Evolutionary conservation across 1,284 basidiomycete species (phyloP), one percentile per base, ranked within the genome.

Genomic region (Phylloboletellus chloephorus): DNA sequence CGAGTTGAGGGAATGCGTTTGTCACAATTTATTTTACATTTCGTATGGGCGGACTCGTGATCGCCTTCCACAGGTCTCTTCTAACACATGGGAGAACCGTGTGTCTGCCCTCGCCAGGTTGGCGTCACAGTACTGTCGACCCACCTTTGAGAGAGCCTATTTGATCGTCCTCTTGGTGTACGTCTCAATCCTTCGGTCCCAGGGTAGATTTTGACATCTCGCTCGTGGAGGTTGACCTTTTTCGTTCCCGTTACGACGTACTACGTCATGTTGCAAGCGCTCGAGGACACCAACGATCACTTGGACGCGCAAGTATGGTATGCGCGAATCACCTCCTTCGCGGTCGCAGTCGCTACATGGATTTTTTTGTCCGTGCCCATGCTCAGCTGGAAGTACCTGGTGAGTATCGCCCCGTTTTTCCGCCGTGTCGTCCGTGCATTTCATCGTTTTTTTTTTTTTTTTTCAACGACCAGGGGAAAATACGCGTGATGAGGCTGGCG

Each of bases 381-480:
- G 33, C 37, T 67, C 31, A 39, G 68, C 17, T 79, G 75, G 75
- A 79, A 79, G 51, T 60, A 55, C 16, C 50, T 65, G 26, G 74
- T 74, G 24, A 34, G 68, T 65, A 11, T 4, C 21, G 10, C 12
- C 19, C 16, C 31, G 13, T 26, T 12, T 13, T 32, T 1, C 13
- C 19, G 10, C 7, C 20, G 3, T 13, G 12, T 39, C 20, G 12
- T 17, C n/a, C 9, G 2, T 5, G 13, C n/a, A 10, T 15, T 31
- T 24, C 11, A 9, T 43, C 28, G 17, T 21, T 31, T 13, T 23
- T 16, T 3, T 41, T 31, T 13, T 43, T 23, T 12, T 22, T 23
- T 43, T 12, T 16, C 11, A 5, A 35, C n/a, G 11, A 9, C 4
- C 40, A 76, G 74, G 77, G 77, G 21, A 69, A 65, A 47, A 52